Evolutionary conservation across 768 basidiomycete species (phyloP).

Genomic region (Gymnopilus dilepis): DNA sequence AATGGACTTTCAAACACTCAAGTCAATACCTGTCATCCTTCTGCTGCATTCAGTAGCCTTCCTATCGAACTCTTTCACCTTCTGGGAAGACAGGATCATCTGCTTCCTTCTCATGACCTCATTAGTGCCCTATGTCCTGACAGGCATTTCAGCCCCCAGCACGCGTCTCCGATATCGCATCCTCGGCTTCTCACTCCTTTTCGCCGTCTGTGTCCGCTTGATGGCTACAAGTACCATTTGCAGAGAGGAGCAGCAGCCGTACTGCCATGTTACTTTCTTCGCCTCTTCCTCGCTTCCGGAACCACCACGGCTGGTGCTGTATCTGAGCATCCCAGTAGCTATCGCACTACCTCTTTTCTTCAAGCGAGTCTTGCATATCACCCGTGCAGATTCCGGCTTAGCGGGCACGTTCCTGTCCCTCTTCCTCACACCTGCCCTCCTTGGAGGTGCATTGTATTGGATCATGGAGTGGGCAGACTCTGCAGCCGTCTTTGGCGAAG

Average conservation of each 20-base stretch:
- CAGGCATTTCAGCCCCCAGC: conserved; percentile 71
- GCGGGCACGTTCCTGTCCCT: conserved; percentile 67
- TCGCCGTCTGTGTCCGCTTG: conserved; percentile 72
- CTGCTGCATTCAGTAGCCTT: conserved; percentile 77
- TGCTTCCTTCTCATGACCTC: conserved; percentile 76
- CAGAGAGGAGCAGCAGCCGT: conserved; percentile 92
- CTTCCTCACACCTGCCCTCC: conserved; percentile 60
- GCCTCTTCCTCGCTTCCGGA: conserved; percentile 70
- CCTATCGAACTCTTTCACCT: conserved; percentile 94
- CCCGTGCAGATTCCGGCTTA: conserved; percentile 76
- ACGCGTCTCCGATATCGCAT: conserved; percentile 75
- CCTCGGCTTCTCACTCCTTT: conserved; percentile 69
- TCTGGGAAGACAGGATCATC: conserved; percentile 92
- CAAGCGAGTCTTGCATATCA: conserved; percentile 61
- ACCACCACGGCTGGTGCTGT: conserved; percentile 63
- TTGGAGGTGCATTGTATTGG: conserved; percentile 75
- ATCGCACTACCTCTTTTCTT: conserved; percentile 61
- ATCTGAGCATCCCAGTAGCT: conserved; percentile 61
- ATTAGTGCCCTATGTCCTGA: conserved; percentile 61
- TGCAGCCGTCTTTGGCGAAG: conserved; percentile 46
- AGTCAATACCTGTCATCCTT: conserved; percentile 51
- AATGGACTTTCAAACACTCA: conserved; percentile 33
- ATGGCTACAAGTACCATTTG: conserved; percentile 87
- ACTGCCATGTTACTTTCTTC: conserved; percentile 91
- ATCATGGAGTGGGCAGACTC: conserved; percentile 81